Evolutionary conservation across 441 rosid species (phyloP), one percentile per base, ranked within the genome.

Genomic region (Euphorbia schlechtendalii): DNA sequence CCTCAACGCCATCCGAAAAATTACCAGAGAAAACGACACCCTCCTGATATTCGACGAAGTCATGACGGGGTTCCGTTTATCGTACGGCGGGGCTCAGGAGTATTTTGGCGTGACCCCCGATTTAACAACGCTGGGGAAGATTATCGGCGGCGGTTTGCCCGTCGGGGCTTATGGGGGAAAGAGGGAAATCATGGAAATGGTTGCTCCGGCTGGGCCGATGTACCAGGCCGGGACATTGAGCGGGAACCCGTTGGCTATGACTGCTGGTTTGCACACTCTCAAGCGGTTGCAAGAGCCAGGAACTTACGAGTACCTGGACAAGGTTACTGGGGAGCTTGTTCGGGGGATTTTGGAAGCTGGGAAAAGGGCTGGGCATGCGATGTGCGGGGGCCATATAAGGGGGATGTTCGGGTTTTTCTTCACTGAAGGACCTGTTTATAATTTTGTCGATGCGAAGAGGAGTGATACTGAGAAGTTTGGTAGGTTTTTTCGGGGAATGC

Each of bases 391-490:
- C 54, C 69, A 82, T 76, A 86, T 91, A 30, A 52, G 86, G 0
- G 98, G 96, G 53, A 91, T 91, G 98, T 94, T 91, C 1, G 96
- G 98, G 5, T 87, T 87, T 86, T 94, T 94, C 89, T 94, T 91
- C 74, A 77, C 89, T 0, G 87, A 91, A 74, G 96, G 96, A 38
- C 96, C 96, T 4, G 92, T 94, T 25, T 45, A 82, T 76, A 79
- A 82, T 78, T 94, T 94, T 8, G 75, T 63, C 0, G 96, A 90
- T 67, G 94, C 96, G 8, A 94, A 84, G 82, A 89, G 81, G 75
- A 86, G 96, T 15, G 94, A 94, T 49, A 43, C 84, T 0, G 80
- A 80, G 27, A 94, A 94, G 76, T 94, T 94, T 65, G 96, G 81
- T 14, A 81, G 67, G 74, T 83, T 94, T 61, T 83, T 71, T 61